Conservation (phyloP, 2,329 filamentous ascomycete genomes). For the Aspergillus flavus region DNA sequence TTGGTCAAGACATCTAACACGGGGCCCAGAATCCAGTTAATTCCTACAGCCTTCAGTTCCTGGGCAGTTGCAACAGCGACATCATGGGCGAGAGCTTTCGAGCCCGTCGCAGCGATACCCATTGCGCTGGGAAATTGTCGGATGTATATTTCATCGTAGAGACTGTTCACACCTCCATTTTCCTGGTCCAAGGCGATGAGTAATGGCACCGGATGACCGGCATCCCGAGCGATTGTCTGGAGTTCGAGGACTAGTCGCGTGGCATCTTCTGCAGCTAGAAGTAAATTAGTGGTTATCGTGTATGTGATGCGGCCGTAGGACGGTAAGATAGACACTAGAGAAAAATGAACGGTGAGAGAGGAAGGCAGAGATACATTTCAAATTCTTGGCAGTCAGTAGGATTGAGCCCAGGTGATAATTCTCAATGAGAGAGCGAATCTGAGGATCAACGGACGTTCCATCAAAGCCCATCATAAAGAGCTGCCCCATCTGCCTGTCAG, state of each 20-base stretch:
- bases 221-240: slow-evolving; percentile 86
- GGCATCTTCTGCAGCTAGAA: slow-evolving; percentile 82
- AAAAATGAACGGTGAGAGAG: neutral
- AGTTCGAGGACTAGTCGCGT: slow-evolving; percentile 86
- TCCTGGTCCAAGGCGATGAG: slow-evolving; percentile 94
- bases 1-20: slow-evolving; percentile 94
- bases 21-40: slow-evolving; percentile 94
- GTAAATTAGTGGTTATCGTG: slow-evolving; percentile 32
- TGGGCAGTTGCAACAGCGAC: slow-evolving; percentile 91
- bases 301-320: neutral
- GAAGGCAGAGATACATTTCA: slow-evolving; percentile 57
- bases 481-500: slow-evolving; percentile 61
- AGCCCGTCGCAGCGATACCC: slow-evolving; percentile 92
- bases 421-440: slow-evolving; percentile 65
- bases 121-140: slow-evolving; percentile 97
- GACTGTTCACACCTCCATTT: slow-evolving; percentile 95
- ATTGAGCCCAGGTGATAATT: slow-evolving; percentile 83
- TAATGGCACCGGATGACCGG: slow-evolving; percentile 85
- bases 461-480: slow-evolving; percentile 70
- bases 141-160: slow-evolving; percentile 94
- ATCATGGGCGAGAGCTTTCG: slow-evolving; percentile 80
- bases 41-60: slow-evolving; percentile 87
- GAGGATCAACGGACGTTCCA: slow-evolving; percentile 63
- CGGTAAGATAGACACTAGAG: neutral
- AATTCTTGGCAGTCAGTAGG: slow-evolving; percentile 65